Percentiles rank a stretch among this genome's conserved stretches.
Evolutionary conservation across 2,329 filamentous ascomycete genomes (phyloP).

Genomic region (Fusarium sp.): DNA sequence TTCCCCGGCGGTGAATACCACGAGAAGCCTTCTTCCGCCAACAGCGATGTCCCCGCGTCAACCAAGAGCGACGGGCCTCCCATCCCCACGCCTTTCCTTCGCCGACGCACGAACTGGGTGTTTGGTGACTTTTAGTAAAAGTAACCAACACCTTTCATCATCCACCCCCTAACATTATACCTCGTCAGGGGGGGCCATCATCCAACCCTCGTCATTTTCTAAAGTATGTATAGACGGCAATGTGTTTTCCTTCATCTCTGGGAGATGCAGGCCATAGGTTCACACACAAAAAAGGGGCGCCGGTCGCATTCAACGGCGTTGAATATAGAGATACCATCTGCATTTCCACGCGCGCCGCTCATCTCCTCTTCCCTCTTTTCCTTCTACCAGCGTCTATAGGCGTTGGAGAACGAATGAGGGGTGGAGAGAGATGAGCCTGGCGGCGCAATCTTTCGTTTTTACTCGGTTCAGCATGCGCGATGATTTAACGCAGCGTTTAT

Average conservation of each 20-base stretch:
- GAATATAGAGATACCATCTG: slow-evolving; percentile 48
- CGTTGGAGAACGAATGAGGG: not conserved
- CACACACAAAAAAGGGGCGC: slow-evolving; percentile 34
- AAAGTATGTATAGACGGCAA: slow-evolving; percentile 32
- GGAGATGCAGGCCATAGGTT: slow-evolving; percentile 16
- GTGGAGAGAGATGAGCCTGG: not conserved
- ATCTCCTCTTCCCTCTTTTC: not conserved
- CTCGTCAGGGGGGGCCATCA: slow-evolving; percentile 14
- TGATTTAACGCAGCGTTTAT: slow-evolving; percentile 33
- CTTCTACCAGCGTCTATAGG: slow-evolving; percentile 5
- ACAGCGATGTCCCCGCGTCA: slow-evolving; percentile 9
- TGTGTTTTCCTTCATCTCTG: slow-evolving; percentile 15
- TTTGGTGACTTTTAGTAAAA: slow-evolving; percentile 44
- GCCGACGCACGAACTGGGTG: slow-evolving; percentile 44
- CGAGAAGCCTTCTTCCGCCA: slow-evolving; percentile 32
- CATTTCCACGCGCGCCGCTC: slow-evolving; percentile 18
- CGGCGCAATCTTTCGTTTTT: slow-evolving; percentile 13
- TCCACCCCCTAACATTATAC: slow-evolving; percentile 7
- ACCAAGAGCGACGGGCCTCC: slow-evolving; percentile 28
- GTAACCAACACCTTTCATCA: not conserved
- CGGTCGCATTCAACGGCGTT: slow-evolving; percentile 48
- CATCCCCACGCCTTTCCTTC: slow-evolving; percentile 40
- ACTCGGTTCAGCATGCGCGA: slow-evolving; percentile 14
- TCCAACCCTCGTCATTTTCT: slow-evolving; percentile 30
- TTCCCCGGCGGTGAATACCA: slow-evolving; percentile 44